Evolutionary conservation across 805 yeast genomes (phyloP), one percentile per base, ranked within the genome.

Genomic region (Priceomyces carsonii): DNA sequence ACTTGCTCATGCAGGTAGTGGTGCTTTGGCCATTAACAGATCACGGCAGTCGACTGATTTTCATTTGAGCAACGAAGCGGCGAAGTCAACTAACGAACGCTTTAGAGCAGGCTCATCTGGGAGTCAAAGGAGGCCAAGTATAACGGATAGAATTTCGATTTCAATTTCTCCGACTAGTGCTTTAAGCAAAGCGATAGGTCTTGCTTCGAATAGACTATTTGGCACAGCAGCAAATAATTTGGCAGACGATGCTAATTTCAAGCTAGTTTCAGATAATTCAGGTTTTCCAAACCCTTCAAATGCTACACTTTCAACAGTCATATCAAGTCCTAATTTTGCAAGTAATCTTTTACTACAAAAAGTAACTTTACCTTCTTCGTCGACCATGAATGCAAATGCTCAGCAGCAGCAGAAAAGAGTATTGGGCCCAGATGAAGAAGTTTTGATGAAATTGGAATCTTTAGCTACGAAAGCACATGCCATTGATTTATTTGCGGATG

Each of bases 391-490:
- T 6, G 38, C 47, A 34, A 37, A 32, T 32, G 29, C 28, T 25
- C 28, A 24, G 32, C 38, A 18, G 12, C 29, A 43, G 25, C 48
- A 45, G 29, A 26, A 23, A 33, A 23, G 24, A 32, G 16, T 21
- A 33, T 42, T 18, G 13, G 23, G 22, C 14, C 47, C 59, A n/a
- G 70, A 66, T 40, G 68, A 63, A 57, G 48, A 38, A 57, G 72
- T 61, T 24, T 60, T 50, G 58, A 59, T 40, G 18, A 67, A 71
- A 36, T 66, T 90, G 40, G 96, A 89, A 56, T 69, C 79, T 1
- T 63, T 88, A 29, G 88, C 95, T 2, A 88, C 96, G 1, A 89
- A 88, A 63, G 88, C 96, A 0, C 93, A 89, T 53, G 95, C 95
- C 0, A 80, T 93, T 14, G 80, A 82, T 44, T 69, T 88, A 20